Conservation (phyloP, 2,329 filamentous ascomycete genomes). For the Biscogniauxia mediterranea region DNA sequence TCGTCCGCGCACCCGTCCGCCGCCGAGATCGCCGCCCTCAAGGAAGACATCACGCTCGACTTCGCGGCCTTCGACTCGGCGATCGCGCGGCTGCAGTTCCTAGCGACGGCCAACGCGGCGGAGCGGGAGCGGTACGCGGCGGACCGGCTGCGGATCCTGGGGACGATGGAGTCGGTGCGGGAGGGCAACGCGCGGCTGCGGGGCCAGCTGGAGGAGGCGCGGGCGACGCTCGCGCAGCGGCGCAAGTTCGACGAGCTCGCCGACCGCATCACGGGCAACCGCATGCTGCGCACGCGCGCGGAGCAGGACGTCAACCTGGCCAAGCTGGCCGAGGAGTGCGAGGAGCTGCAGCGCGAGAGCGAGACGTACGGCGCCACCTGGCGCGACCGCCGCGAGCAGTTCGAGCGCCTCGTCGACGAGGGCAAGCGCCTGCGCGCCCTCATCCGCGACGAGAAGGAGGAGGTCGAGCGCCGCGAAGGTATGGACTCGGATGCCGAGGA, state of each 20-base stretch:
- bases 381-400: conserved; percentile 81
- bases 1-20: conserved; percentile 45
- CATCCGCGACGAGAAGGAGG: conserved; percentile 93
- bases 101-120: conserved; percentile 75
- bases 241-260: conserved; percentile 87
- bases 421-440: conserved; percentile 80
- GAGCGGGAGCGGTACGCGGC: conserved; percentile 81
- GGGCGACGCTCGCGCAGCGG: conserved; percentile 71
- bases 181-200: conserved; percentile 72
- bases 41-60: conserved; percentile 82
- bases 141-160: conserved; percentile 76
- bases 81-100: conserved; percentile 83
- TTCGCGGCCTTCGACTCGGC: conserved; percentile 85
- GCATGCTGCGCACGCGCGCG: conserved; percentile 75
- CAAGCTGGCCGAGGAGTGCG: conserved; percentile 85
- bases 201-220: conserved; percentile 72
- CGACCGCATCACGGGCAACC: conserved; percentile 80
- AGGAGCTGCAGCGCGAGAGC: conserved; percentile 81
- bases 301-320: conserved; percentile 76
- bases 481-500: conserved; percentile 70
- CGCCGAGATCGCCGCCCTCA: conserved; percentile 56
- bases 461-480: conserved; percentile 83
- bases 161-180: conserved; percentile 74
- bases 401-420: conserved; percentile 85
- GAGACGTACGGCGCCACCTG: conserved; percentile 78